phyloP scores from a whole-genome alignment of 768 basidiomycete species.

The Suillus subalutaceus region DNA sequence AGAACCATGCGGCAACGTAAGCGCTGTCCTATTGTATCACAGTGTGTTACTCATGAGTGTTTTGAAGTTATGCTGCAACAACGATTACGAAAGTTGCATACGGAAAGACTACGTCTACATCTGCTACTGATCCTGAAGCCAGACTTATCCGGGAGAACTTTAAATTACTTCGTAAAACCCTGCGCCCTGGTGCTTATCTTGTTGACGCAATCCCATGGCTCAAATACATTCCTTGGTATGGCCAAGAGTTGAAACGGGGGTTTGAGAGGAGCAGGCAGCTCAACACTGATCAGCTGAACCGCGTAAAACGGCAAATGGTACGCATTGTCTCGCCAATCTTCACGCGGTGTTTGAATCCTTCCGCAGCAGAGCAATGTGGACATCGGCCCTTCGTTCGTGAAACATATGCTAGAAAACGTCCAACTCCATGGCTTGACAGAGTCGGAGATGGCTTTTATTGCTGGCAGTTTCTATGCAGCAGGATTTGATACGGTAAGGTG shows the following conservation, averaged over 20 bases:
- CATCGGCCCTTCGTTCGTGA: background rate
- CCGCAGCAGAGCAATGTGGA: background rate
- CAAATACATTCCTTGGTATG: conserved; percentile 4
- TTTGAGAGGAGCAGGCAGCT: background rate
- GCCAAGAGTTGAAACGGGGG: background rate
- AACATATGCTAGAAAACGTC: background rate
- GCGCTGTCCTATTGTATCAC: background rate
- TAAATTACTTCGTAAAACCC: background rate
- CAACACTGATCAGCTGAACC: background rate
- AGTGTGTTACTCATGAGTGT: background rate
- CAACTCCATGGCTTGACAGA: background rate
- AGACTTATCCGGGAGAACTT: background rate
- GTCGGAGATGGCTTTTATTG: background rate
- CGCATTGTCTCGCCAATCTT: background rate
- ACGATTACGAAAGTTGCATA: background rate
- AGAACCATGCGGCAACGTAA: background rate
- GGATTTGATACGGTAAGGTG: conserved; percentile 1
- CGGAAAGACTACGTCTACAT: background rate
- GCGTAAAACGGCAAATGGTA: background rate
- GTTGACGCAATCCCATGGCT: background rate
- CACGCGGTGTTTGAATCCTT: background rate
- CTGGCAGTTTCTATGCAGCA: background rate
- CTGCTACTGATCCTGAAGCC: background rate
- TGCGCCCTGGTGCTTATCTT: background rate
- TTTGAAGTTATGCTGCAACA: background rate